Evolutionary conservation across 805 yeast genomes (phyloP), one percentile per base, ranked within the genome.

Genomic region (Monosporozyma aquatica): DNA sequence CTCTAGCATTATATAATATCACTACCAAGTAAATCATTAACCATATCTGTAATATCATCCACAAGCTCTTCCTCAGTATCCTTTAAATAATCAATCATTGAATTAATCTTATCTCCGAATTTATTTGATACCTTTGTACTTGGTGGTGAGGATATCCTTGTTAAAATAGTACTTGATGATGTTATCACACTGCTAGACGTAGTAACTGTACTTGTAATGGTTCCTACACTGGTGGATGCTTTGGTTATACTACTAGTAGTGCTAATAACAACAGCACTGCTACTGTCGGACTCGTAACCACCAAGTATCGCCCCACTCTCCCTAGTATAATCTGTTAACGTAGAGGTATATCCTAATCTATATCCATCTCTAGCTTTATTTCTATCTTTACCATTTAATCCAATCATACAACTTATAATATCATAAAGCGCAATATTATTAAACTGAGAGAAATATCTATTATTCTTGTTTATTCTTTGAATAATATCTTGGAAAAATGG

Each of bases 341-440:
- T 20, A 18, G 13, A n/a, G 5, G n/a, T n/a, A 11, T 14, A 4
- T 10, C 17, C 30, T 10, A 25, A 5, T 6, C 4, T 13, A 37
- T 26, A 37, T 3, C 14, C 4, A 26, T 37, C 39, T 18, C 15
- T 37, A 17, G 11, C 39, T 10, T 23, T 6, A 11, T 32, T 30
- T 7, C 22, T 24, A 15, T 38, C 35, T 11, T 30, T 23, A 9
- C 5, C 24, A 11, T 23, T 30, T 7, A 30, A 15, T n/a, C 64
- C 64, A 43, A 84, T 62, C 1, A 82, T 68, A 13, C 82, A 82
- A 61, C 95, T 82, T 2, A 89, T 45, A 20, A 89, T 69, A 49
- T 80, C 76, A 61, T 86, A 89, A 5, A 89, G 70, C 46, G 87
- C 84, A 11, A 73, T 67, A 58, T 87, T 90, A 9, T 70, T 64